Evolutionary conservation across 306 rosid genomes (phyloP), one percentile per base, ranked within the genome.

Genomic region (Fragaria vesca): DNA sequence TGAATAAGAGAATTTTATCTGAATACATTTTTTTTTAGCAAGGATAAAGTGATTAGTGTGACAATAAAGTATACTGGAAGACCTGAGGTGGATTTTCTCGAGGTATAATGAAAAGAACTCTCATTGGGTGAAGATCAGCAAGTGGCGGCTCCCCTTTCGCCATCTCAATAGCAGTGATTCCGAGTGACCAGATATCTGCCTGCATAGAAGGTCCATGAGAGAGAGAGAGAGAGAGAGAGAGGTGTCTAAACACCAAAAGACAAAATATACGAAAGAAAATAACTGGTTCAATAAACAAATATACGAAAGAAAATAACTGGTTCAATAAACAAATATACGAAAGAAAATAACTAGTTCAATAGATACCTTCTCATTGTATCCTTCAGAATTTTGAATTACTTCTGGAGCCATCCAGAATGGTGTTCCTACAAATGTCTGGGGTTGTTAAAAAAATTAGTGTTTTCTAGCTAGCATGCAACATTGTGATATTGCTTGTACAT

Each of bases 321-420:
- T 75, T 34, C 58, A 66, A 72, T 50, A 76, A 28, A 28, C 30
- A 65, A 72, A 11, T 11, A 65, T 32, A 8, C 3, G 16, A 65
- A 6, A 61, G 8, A 61, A 18, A 36, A 66, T 7, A 66, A 38
- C 69, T 17, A 52, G 32, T 75, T 28, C 58, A 66, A 72, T 50
- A 76, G 71, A 80, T 85, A 96, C 99, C 99, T 96, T 96, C 84
- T 93, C 99, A 81, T 96, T 89, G 80, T 96, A 96, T 79, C 99
- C 99, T 17, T 96, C 99, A 30, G 94, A 80, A 75, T 93, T 96
- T 83, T 96, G 98, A 90, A 96, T 96, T 73, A 96, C 99, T 90
- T 96, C 99, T 9, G 98, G 99, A 61, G 99, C 99, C 99, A 96
- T 96, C 99, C 99, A 96, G 82, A 93, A 96, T 46, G 99, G 99